A percentile compares a stretch with the other conserved stretches of the same genome.
Conservation (phyloP, 2,329 filamentous ascomycete genomes). For the Aspergillus versicolor region DNA sequence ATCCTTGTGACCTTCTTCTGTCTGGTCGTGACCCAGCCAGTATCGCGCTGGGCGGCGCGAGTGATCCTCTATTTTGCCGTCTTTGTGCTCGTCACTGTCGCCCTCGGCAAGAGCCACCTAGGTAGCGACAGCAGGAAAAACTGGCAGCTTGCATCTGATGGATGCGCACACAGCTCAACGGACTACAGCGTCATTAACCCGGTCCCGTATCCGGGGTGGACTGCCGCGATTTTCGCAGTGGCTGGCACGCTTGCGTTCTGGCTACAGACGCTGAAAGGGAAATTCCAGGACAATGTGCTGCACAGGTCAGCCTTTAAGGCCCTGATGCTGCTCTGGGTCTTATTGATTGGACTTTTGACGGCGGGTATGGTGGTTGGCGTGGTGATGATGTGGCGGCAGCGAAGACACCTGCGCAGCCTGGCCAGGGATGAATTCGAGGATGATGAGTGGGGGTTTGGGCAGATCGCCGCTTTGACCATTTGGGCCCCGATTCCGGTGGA, state of each 20-base stretch:
- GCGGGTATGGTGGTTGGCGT: slow-evolving; percentile 6
- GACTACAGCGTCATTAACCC: slow-evolving; percentile 11
- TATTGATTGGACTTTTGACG: background rate
- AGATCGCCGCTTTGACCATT: slow-evolving; percentile 6
- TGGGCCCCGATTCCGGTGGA: slow-evolving; percentile 6
- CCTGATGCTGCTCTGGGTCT: slow-evolving; percentile 2
- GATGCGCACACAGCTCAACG: slow-evolving; percentile 7
- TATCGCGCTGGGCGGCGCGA: slow-evolving; percentile 7
- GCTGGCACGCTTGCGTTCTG: slow-evolving; percentile 3
- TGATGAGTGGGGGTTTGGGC: slow-evolving; percentile 4
- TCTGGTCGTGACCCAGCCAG: slow-evolving; percentile 3
- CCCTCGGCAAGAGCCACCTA: background rate
- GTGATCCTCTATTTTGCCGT: slow-evolving; percentile 3
- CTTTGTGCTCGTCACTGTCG: slow-evolving; percentile 6
- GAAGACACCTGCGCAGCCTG: slow-evolving; percentile 3
- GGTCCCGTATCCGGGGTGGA: slow-evolving; percentile 7
- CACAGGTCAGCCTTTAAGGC: background rate
- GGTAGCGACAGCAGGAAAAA: slow-evolving; percentile 2
- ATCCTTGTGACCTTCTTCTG: slow-evolving; percentile 11
- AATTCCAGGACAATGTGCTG: slow-evolving; percentile 2
- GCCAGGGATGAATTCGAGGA: slow-evolving; percentile 7
- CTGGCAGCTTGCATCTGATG: slow-evolving; percentile 8
- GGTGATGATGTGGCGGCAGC: slow-evolving; percentile 10
- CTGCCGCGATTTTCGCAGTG: slow-evolving; percentile 6
- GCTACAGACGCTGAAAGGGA: background rate